Evolutionary conservation across 768 basidiomycete genomes (phyloP).

Genomic region (Lentinula aciculospora): DNA sequence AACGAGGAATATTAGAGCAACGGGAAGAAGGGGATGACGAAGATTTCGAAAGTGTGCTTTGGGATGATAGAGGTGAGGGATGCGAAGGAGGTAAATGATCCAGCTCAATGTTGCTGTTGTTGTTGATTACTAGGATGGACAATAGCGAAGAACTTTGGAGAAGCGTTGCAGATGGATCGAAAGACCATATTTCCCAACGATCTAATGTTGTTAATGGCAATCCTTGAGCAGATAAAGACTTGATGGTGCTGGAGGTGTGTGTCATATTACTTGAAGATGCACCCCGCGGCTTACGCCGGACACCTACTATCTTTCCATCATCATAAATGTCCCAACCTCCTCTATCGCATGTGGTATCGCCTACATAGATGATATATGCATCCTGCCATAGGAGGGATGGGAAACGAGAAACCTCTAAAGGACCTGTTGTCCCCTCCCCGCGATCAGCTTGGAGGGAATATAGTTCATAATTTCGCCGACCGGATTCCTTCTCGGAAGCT

Average conservation of each 20-base stretch:
- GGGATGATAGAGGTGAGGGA: too few relatives aligned
- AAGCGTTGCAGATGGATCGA: conserved; percentile 49
- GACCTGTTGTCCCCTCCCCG: conserved; percentile 29
- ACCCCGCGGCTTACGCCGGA: conserved; percentile 59
- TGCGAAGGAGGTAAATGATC: conserved; percentile 11
- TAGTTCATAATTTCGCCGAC: conserved; percentile 43
- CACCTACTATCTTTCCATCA: conserved; percentile 54
- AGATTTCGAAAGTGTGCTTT: conserved; percentile 18
- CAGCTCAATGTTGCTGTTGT: conserved; percentile 10
- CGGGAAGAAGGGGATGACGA: neutral
- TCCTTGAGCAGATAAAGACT: conserved; percentile 26
- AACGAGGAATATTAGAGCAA: conserved; percentile 40
- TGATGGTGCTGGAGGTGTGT: neutral
- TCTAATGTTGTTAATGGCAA: conserved; percentile 63
- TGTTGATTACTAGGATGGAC: conserved; percentile 28
- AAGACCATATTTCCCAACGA: conserved; percentile 81
- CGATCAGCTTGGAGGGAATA: conserved; percentile 38
- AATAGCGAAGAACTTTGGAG: conserved; percentile 49
- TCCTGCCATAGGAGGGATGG: conserved; percentile 49
- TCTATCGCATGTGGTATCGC: conserved; percentile 62
- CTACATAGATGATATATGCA: conserved; percentile 46
- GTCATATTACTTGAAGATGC: conserved; percentile 1
- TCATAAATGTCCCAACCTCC: conserved; percentile 70
- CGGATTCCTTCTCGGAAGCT: conserved; percentile 60
- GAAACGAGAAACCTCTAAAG: conserved; percentile 17